A percentile compares a stretch with the other conserved stretches of the same genome.
phyloP scores from a whole-genome alignment of 2,329 filamentous ascomycete genomes.

The Aureobasidium mangrovei region DNA sequence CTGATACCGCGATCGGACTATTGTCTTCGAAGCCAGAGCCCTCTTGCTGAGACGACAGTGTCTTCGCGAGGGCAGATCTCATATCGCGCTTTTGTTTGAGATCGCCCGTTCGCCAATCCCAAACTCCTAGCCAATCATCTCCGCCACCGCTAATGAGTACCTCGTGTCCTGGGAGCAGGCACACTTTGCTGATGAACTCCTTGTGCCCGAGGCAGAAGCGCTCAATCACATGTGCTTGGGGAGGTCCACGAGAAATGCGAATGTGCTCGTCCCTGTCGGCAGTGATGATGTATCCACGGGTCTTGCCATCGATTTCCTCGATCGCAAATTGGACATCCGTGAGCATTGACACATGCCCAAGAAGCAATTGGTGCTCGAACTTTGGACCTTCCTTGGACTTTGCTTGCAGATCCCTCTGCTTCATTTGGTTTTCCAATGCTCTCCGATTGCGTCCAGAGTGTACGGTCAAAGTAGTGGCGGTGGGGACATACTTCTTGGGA shows the following conservation, averaged over 20 bases:
- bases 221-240: constrained; percentile 83
- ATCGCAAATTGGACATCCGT: constrained; percentile 59
- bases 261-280: constrained; percentile 75
- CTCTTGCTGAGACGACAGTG: background rate
- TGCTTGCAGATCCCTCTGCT: constrained; percentile 33
- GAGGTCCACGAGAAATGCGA: constrained; percentile 69
- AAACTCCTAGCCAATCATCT: constrained; percentile 67
- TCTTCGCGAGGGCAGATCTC: constrained; percentile 18
- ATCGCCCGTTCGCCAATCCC: constrained; percentile 62
- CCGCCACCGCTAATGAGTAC: constrained; percentile 79
- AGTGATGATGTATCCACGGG: constrained; percentile 55
- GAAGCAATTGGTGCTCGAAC: constrained; percentile 69
- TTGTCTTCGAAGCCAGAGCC: constrained; percentile 15
- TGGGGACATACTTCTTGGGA: constrained; percentile 38
- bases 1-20: constrained; percentile 36
- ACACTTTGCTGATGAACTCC: constrained; percentile 72
- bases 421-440: constrained; percentile 49
- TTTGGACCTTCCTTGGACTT: constrained; percentile 38
- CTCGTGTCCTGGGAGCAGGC: constrained; percentile 50
- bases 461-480: constrained; percentile 51
- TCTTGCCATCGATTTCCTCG: constrained; percentile 36
- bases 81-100: constrained; percentile 50
- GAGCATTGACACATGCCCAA: constrained; percentile 93
- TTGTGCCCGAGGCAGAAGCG: constrained; percentile 80
- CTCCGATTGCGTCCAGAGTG: constrained; percentile 53